Evolutionary conservation across 441 rosid species (phyloP).

Genomic region (Brassica balearica): DNA sequence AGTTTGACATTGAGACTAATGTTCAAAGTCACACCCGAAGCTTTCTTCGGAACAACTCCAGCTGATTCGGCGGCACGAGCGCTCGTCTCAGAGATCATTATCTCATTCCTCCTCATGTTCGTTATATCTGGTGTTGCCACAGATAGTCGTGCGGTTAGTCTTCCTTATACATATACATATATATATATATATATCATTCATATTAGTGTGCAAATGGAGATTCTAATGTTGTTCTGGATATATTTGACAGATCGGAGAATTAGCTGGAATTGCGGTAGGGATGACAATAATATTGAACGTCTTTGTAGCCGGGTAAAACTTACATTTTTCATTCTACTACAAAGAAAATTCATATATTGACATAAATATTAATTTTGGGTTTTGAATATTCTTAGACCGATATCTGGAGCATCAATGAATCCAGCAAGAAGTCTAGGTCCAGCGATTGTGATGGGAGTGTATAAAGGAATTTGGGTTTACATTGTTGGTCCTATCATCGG

Average conservation of each 20-base stretch:
- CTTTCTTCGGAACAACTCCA: slow-evolving; percentile 72
- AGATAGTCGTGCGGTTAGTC: slow-evolving; percentile 63
- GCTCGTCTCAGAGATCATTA: slow-evolving; percentile 60
- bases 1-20: slow-evolving; percentile 59
- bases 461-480: slow-evolving; percentile 7
- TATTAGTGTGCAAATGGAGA: background rate
- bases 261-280: slow-evolving; percentile 74
- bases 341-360: background rate
- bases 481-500: slow-evolving; percentile 6
- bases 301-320: background rate
- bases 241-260: slow-evolving; percentile 51
- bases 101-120: slow-evolving; percentile 74
- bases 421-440: slow-evolving; percentile 7
- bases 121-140: slow-evolving; percentile 64
- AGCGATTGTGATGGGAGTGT: slow-evolving; percentile 5
- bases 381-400: background rate
- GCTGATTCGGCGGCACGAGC: slow-evolving; percentile 65
- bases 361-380: background rate
- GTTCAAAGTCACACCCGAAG: slow-evolving; percentile 53
- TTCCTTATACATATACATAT: background rate
- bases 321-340: background rate
- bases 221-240: slow-evolving; percentile 1
- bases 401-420: slow-evolving; percentile 6
- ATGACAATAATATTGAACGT: slow-evolving; percentile 73
- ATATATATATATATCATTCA: background rate